These are phyloP conservation scores for Boletus reticuloceps DNA, from an alignment of 768 basidiomycete genomes.

Conservation along the genomic window DNA sequence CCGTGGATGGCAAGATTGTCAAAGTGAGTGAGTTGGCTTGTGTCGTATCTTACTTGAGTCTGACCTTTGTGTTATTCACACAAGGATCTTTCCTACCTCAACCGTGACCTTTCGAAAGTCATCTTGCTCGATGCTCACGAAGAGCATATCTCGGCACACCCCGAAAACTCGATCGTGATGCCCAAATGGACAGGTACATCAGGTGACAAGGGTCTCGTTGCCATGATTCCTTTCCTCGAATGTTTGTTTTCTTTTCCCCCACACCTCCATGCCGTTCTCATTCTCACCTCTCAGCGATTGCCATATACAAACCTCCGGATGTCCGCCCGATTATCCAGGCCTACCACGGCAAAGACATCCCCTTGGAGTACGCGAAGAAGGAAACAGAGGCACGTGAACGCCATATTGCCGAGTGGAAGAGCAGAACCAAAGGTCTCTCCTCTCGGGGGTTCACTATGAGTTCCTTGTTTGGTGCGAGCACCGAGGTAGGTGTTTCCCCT, in stretches of 20 bases:
- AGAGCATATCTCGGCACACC: slow-evolving; percentile 75
- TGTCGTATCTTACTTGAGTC: background rate
- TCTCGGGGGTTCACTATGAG: slow-evolving; percentile 44
- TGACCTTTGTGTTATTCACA: background rate
- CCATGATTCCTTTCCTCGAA: slow-evolving; percentile 97
- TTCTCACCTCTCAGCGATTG: slow-evolving; percentile 61
- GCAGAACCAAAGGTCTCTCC: slow-evolving; percentile 37
- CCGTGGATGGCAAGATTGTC: slow-evolving; percentile 76
- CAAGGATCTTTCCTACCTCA: slow-evolving; percentile 90
- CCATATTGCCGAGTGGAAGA: slow-evolving; percentile 81
- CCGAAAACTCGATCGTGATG: slow-evolving; percentile 84
- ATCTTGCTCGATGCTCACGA: slow-evolving; percentile 82
- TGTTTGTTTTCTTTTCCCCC: slow-evolving; percentile 42
- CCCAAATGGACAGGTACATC: slow-evolving; percentile 85
- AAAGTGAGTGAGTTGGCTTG: slow-evolving; percentile 52
- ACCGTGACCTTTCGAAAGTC: slow-evolving; percentile 90
- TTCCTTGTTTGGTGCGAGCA: slow-evolving; percentile 38
- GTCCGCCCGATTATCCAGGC: slow-evolving; percentile 84
- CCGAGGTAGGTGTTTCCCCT: slow-evolving; percentile 26
- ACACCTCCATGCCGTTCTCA: background rate
- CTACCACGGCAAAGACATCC: slow-evolving; percentile 86
- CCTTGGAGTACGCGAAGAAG: slow-evolving; percentile 83
- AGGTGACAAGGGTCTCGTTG: slow-evolving; percentile 73
- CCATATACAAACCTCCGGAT: slow-evolving; percentile 84
- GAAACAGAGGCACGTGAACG: slow-evolving; percentile 80